Evolutionary conservation across 139 green algal genomes (phyloP), one percentile per base, ranked within the genome.

Genomic region (Yamagishiella unicocca): DNA sequence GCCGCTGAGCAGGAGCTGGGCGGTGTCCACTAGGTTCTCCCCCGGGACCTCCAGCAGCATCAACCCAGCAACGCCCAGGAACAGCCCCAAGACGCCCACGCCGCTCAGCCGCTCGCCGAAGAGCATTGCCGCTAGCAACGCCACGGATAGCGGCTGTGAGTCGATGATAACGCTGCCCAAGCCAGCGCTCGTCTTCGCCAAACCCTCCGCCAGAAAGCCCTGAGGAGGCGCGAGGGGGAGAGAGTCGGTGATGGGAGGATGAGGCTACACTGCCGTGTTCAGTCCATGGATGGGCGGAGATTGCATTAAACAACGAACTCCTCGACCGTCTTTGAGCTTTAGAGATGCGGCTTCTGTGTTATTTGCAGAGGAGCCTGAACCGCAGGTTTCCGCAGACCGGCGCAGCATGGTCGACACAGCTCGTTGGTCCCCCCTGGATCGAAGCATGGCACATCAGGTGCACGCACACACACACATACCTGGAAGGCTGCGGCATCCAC

Each of bases 401-500:
- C n/a, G n/a, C n/a, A n/a, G n/a, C n/a, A n/a, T n/a, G n/a, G n/a
- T n/a, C n/a, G n/a, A n/a, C n/a, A n/a, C n/a, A n/a, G n/a, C n/a
- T n/a, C n/a, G n/a, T n/a, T n/a, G n/a, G n/a, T n/a, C n/a, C n/a
- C n/a, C n/a, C n/a, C n/a, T n/a, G n/a, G n/a, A n/a, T n/a, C n/a
- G n/a, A n/a, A n/a, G n/a, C n/a, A 77, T 35, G 24, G 70, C 14
- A 58, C 50, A 33, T 19, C 17, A 50, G 67, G 67, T 10, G 31
- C 19, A n/a, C 29, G 62, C 62, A 71, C 29, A 5, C 3, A 71
- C 3, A 40, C 4, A 71, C 70, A 7, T 68, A 96, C 96, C 94
- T 99, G 97, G 83, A 99, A 99, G n/a, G 80, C 89, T 0, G 98
- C 94, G 0, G 93, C 98, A 70, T 99, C 98, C 21, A 99, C 94